Evolutionary conservation across 2,329 filamentous ascomycete genomes (phyloP), one percentile per base, ranked within the genome.

Genomic region (Zymoseptoria brevis): DNA sequence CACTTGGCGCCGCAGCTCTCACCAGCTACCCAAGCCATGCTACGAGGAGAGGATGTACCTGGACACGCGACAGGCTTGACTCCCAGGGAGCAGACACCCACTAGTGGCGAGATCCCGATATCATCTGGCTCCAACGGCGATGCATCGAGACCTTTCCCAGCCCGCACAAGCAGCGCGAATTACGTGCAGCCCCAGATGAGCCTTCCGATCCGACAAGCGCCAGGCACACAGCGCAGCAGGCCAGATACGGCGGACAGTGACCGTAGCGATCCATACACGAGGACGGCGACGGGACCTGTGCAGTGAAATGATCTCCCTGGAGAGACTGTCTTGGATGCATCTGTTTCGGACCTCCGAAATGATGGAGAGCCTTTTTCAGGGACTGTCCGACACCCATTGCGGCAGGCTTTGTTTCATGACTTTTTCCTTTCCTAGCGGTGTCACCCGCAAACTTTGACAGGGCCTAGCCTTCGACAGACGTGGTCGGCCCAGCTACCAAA

Each of bases 1-100:
- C 93, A 96, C 73, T 82, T 96, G 45, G 89, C 87, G 16, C 90
- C 91, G 35, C 87, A 89, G 69, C 79, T 89, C 50, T 89, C 88
- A 9, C 90, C 91, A 0, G 84, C 88, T 8, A 90, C 89, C 1
- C 86, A 89, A 70, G 87, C 90, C 9, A 81, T 93, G 35, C 81
- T 91, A 53, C 84, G 87, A 60, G 78, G 70, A 35, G 69, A 72
- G 21, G 68, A 71, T 19, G 68, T 64, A 22, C 65, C 68, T 21
- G 62, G 60, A 49, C 61, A 63, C n/a, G 62, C 58, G 50, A 58
- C 59, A 19, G 58, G 55, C 30, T 57, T 59, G 54, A 56, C 54
- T 60, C 64, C 56, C 58, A 58, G 63, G 30, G 63, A 66, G 26
- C 64, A 64, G 2, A 70, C 69, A 50, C 69, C 71, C 19, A 69